phyloP scores from a whole-genome alignment of 2,329 filamentous ascomycete species.

The Aspergillus sp. region DNA sequence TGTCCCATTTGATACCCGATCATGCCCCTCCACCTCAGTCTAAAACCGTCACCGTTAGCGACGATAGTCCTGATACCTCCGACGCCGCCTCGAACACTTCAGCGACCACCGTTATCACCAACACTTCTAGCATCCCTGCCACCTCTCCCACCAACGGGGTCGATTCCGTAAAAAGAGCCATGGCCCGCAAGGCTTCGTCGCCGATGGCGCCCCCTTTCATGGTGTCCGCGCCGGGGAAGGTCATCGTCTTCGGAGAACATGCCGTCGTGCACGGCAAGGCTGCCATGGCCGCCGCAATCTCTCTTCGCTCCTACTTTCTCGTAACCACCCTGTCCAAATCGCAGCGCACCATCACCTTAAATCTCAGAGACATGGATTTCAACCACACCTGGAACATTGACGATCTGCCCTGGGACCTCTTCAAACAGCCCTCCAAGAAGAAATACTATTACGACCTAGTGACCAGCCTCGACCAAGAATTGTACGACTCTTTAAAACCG shows the following conservation, averaged over 20 bases:
- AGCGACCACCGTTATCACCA: constrained; percentile 26
- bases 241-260: constrained; percentile 97
- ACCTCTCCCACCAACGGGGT: constrained; percentile 10
- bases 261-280: constrained; percentile 97
- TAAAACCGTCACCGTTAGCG: constrained; percentile 20
- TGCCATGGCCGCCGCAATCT: constrained; percentile 92
- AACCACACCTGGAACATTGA: constrained; percentile 94
- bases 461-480: constrained; percentile 78
- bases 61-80: constrained; percentile 32
- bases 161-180: constrained; percentile 16
- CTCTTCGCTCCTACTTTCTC: constrained; percentile 91
- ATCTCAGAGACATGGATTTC: constrained; percentile 88
- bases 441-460: constrained; percentile 92
- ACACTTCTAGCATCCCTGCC: constrained; percentile 16
- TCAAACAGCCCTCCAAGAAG: constrained; percentile 80
- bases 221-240: constrained; percentile 96
- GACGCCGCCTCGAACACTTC: constrained; percentile 34
- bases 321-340: constrained; percentile 94
- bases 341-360: constrained; percentile 79
- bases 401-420: constrained; percentile 80
- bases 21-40: constrained; percentile 22
- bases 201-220: constrained; percentile 86
- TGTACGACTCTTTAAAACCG: constrained; percentile 78
- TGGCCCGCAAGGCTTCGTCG: constrained; percentile 49
- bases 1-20: constrained; percentile 31